Base-by-base conservation (phyloP, 306 rosid species). In the Fragaria vesca region DNA sequence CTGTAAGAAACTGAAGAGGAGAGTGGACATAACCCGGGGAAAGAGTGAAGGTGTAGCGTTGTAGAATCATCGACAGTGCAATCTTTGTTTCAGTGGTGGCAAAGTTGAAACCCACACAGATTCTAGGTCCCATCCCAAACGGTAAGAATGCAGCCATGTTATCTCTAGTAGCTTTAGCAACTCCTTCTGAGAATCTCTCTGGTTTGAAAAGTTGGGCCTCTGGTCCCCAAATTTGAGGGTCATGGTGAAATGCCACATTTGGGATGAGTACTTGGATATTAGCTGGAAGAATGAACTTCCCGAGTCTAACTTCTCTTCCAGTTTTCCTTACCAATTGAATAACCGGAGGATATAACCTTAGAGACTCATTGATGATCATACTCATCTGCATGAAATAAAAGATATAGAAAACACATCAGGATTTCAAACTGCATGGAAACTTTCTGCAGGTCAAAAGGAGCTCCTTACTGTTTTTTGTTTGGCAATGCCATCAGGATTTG, bases 21-120 rank as follows among this genome's bases (percentile, higher is more conserved):
- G 54, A 62, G 45, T 79, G 77, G 24, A 71, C 62, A 72, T 72
- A 79, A 7, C 13, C 71, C 15, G 34, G 78, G 32, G 66, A 79
- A 42, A 72, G 66, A 28, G 73, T 71, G 20, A 79, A 72, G 54
- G 50, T 6, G 42, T 47, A 79, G 15, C 66, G 46, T 15, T 36
- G 82, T 38, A 71, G 77, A 61, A 79, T 71, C 77, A 79, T 79
- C 0, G 66, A 58, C 40, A 79, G 20, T 4, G 71, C 77, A 71
- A 71, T 72, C 77, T 71, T 79, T 4, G 66, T 12, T 79, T 79
- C 77, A 21, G 16, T 72, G 24, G 24, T 57, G 5, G 77, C 77
- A 16, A 20, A 47, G 42, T 78, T 48, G 1, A 71, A 1, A 0
- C 77, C 77, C 5, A 71, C 77, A 18, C 82, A 79, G 21, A 1